phyloP scores from a whole-genome alignment of 2,329 filamentous ascomycete genomes.

The Ilyonectria sp. region DNA sequence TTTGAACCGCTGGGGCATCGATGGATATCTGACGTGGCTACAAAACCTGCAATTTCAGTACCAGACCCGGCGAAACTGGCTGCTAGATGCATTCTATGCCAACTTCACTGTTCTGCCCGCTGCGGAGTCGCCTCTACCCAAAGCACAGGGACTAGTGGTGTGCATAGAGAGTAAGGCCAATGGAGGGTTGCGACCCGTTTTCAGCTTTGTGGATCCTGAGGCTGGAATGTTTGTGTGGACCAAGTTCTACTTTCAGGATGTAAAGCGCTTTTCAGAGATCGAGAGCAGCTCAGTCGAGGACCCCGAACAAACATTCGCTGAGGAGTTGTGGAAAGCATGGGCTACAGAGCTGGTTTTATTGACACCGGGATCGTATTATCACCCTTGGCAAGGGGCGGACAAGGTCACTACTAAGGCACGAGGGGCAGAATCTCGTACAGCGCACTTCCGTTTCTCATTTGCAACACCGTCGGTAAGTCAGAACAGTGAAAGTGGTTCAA shows the following conservation, averaged over 20 bases:
- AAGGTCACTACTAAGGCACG: constrained; percentile 44
- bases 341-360: constrained; percentile 44
- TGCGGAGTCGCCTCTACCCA: constrained; percentile 31
- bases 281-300: constrained; percentile 38
- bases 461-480: constrained; percentile 48
- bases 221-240: constrained; percentile 54
- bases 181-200: constrained; percentile 38
- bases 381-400: constrained; percentile 49
- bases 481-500: neutral
- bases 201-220: constrained; percentile 49
- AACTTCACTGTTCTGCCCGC: constrained; percentile 41
- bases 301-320: constrained; percentile 44
- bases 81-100: constrained; percentile 68
- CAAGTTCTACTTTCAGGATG: constrained; percentile 47
- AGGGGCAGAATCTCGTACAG: constrained; percentile 40
- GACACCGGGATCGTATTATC: constrained; percentile 52
- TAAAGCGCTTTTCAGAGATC: constrained; percentile 36
- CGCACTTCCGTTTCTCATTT: constrained; percentile 49
- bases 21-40: constrained; percentile 82
- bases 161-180: constrained; percentile 23
- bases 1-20: constrained; percentile 78
- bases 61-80: constrained; percentile 74
- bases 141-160: constrained; percentile 41
- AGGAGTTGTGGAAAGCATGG: constrained; percentile 42
- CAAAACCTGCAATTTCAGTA: constrained; percentile 79